Evolutionary conservation across 2,329 filamentous ascomycete genomes (phyloP).

Genomic region (Ceratocystis albifundus): DNA sequence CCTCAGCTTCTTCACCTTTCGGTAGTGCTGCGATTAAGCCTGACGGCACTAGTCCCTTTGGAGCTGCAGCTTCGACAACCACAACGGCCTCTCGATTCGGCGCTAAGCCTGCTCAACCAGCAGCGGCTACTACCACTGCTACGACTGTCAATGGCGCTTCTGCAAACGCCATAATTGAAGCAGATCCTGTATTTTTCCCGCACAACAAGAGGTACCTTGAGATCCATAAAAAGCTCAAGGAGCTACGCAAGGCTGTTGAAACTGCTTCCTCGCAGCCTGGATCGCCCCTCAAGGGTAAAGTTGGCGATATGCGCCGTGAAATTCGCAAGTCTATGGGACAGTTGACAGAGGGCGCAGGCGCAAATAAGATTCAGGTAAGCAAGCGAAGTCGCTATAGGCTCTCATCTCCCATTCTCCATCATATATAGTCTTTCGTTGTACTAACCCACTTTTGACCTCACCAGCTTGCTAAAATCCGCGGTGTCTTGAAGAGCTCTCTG

Average conservation of each 20-base stretch:
- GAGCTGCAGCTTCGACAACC: neutral
- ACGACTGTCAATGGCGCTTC: constrained; percentile 6
- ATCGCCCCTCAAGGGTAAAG: constrained; percentile 47
- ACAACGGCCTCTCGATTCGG: neutral
- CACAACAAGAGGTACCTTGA: constrained; percentile 37
- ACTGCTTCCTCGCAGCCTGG: constrained; percentile 40
- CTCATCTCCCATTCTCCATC: neutral
- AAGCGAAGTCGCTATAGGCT: neutral
- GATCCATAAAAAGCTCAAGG: constrained; percentile 59
- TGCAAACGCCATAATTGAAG: constrained; percentile 16
- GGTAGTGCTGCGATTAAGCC: neutral
- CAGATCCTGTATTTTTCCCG: constrained; percentile 20
- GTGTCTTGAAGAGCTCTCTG: constrained; percentile 41
- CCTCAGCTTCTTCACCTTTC: neutral
- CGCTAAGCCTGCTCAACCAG: constrained; percentile 8
- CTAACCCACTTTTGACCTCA: constrained; percentile 18
- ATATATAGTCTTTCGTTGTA: neutral
- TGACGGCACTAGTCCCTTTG: constrained; percentile 1
- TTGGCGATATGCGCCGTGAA: constrained; percentile 60
- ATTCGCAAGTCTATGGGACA: constrained; percentile 65
- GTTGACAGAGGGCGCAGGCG: constrained; percentile 52
- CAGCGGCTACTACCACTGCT: neutral
- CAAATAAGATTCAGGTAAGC: constrained; percentile 35
- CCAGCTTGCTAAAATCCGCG: constrained; percentile 36
- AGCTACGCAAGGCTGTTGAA: constrained; percentile 50